Evolutionary conservation across 2,329 filamentous ascomycete genomes (phyloP), one percentile per base, ranked within the genome.

Genomic region (Fusarium luffae): DNA sequence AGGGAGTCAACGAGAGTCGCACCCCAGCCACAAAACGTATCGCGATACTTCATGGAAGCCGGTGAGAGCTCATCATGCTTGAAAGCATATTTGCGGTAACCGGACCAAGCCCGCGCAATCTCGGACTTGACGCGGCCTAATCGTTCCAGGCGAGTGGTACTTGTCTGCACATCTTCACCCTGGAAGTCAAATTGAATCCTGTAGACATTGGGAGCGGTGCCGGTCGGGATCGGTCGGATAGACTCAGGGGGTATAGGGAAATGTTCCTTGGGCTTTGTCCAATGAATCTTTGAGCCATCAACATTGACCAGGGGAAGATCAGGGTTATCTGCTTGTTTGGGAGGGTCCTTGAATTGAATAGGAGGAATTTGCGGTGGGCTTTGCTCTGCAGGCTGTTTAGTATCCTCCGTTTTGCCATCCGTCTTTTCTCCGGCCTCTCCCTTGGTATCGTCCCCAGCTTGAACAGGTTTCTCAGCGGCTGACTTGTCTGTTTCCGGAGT

Each of bases 21-120:
- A 19, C 92, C 92, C 94, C 94, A 97, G 51, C 92, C 93, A 76
- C 93, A 95, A 79, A 98, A 98, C 0, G 93, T 93, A 76, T 98
- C 92, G 19, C 88, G 88, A 69, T 84, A 88, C 16, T 81, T 82
- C 54, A 90, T 90, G 30, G 88, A 87, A 12, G 95, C 83, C 3
- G 96, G 96, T 46, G 82, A 86, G 18, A 98, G 81, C 81, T 98
- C 96, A 76, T 98, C 96, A 72, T 97, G 92, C 66, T 90, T 88
- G 89, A 93, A 96, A 13, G 94, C 95, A 73, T 90, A 85, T 65
- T 89, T 84, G 75, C 87, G 92, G 81, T 98, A 98, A 37, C 92
- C 93, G 6, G 83, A 81, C 95, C 96, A 98, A 1, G 93, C 90
- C 73, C 90, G 90, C 74, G 87, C 82, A 78, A 97, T 92, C 61